phyloP scores from a whole-genome alignment of 306 rosid species.

The Vachellia pachyceras region DNA sequence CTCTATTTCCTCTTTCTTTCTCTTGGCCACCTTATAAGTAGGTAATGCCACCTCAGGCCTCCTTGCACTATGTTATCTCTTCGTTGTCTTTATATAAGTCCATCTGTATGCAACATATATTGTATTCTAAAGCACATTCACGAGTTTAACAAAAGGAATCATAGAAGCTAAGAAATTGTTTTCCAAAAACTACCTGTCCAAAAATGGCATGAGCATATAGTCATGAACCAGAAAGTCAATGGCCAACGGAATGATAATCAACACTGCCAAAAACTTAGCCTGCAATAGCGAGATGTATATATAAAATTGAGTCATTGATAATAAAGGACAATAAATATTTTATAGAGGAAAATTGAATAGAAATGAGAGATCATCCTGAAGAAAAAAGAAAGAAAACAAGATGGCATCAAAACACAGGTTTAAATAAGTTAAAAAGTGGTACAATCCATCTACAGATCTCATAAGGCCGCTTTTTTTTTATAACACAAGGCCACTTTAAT shows the following conservation, averaged over 20 bases:
- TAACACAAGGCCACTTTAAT: too few species aligned
- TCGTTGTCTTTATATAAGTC: not conserved
- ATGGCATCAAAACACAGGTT: not conserved
- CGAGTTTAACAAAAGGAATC: not conserved
- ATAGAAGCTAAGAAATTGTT: not conserved
- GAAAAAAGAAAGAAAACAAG: not conserved
- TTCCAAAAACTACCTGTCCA: conserved; percentile 71
- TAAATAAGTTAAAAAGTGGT: not conserved
- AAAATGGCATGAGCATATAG: conserved; percentile 90
- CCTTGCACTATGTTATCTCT: not conserved
- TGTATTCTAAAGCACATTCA: not conserved
- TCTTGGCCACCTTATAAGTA: not conserved
- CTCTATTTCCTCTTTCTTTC: conserved; percentile 2
- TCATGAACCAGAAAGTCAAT: conserved; percentile 93
- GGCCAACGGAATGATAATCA: conserved; percentile 87
- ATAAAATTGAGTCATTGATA: conserved; percentile 23
- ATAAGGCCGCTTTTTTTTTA: not conserved
- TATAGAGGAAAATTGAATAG: not conserved
- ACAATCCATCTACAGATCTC: not conserved
- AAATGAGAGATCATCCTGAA: not conserved
- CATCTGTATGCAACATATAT: not conserved
- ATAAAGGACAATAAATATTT: not conserved
- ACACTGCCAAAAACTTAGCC: conserved; percentile 87
- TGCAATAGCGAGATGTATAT: conserved; percentile 48
- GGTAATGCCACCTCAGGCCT: not conserved